Evolutionary conservation across 768 basidiomycete genomes (phyloP), one percentile per base, ranked within the genome.

Genomic region (Botryobasidium botryosum): DNA sequence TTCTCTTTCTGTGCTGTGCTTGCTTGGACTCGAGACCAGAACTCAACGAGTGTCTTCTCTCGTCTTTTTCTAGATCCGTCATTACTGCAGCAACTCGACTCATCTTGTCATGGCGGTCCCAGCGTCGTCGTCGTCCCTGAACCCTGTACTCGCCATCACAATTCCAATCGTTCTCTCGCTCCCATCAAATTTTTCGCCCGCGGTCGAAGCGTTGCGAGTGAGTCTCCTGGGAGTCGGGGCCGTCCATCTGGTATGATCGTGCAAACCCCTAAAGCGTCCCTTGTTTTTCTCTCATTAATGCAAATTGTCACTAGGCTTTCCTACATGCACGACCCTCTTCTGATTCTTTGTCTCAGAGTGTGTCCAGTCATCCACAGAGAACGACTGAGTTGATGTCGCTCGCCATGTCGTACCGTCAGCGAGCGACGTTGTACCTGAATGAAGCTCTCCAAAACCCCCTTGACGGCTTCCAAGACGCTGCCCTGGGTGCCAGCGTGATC

Each of bases 31-130:
- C 69, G 56, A 68, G 68, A 53, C 63, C n/a, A n/a, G n/a, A n/a
- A n/a, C n/a, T n/a, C n/a, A n/a, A n/a, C n/a, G n/a, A n/a, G n/a
- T n/a, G n/a, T n/a, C n/a, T n/a, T n/a, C n/a, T n/a, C n/a, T n/a
- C n/a, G n/a, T 52, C 54, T 56, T 54, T 55, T 53, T 45, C 54
- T 64, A 60, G 59, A 62, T 65, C 56, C 56, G 51, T 52, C 57
- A 58, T 61, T 68, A 62, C 59, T 68, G 62, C 55, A 61, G 66
- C 59, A 65, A 61, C 56, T 62, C 64, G 35, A 62, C 68, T 47
- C 64, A 64, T 53, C 59, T 67, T 45, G 64, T 67, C 58, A 65
- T 72, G 68, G 62, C 61, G 51, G 55, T 64, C 39, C 64, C 63
- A 38, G 49, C 51, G 28, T 58, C 40, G 8, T 28, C 20, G 12